These are phyloP conservation scores for Sugiyamaella americana DNA, from an alignment of 805 yeast species.

Conservation along the genomic window DNA sequence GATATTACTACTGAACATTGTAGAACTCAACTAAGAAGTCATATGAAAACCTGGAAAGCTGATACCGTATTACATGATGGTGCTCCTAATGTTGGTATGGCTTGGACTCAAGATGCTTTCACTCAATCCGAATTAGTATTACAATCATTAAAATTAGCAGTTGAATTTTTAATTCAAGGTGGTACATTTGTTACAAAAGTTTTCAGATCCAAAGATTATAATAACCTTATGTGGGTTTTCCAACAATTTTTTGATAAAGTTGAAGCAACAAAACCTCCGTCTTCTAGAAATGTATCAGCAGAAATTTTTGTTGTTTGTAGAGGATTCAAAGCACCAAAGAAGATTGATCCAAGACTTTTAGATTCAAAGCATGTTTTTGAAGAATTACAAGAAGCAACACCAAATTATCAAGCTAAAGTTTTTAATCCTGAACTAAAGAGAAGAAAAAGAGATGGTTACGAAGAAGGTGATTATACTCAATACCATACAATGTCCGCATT, in stretches of 20 bases:
- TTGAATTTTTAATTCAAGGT: slow-evolving; percentile 81
- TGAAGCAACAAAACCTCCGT: slow-evolving; percentile 98
- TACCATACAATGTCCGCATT: slow-evolving; percentile 67
- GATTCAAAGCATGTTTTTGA: slow-evolving; percentile 94
- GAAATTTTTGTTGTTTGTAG: slow-evolving; percentile 97
- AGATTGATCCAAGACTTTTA: slow-evolving; percentile 82
- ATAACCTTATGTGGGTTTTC: slow-evolving; percentile 95
- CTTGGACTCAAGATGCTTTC: slow-evolving; percentile 99
- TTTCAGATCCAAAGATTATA: slow-evolving; percentile 98
- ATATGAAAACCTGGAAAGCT: slow-evolving; percentile 98
- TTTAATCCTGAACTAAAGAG: slow-evolving; percentile 90
- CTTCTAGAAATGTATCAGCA: slow-evolving; percentile 98
- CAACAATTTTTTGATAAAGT: slow-evolving; percentile 93
- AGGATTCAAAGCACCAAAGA: slow-evolving; percentile 94
- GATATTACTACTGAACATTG: slow-evolving; percentile 99
- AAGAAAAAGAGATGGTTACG: slow-evolving; percentile 94
- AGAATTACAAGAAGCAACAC: slow-evolving; percentile 55
- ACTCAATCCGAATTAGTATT: slow-evolving; percentile 94
- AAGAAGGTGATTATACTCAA: slow-evolving; percentile 75
- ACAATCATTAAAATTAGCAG: slow-evolving; percentile 90
- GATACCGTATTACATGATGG: slow-evolving; percentile 98
- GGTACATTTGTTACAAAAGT: slow-evolving; percentile 96
- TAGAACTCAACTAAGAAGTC: slow-evolving; percentile 87
- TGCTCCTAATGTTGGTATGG: slow-evolving; percentile 99
- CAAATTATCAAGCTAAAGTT: slow-evolving; percentile 81